Evolutionary conservation across 2,329 filamentous ascomycete species (phyloP), one percentile per base, ranked within the genome.

Genomic region (Didymella lethalis): DNA sequence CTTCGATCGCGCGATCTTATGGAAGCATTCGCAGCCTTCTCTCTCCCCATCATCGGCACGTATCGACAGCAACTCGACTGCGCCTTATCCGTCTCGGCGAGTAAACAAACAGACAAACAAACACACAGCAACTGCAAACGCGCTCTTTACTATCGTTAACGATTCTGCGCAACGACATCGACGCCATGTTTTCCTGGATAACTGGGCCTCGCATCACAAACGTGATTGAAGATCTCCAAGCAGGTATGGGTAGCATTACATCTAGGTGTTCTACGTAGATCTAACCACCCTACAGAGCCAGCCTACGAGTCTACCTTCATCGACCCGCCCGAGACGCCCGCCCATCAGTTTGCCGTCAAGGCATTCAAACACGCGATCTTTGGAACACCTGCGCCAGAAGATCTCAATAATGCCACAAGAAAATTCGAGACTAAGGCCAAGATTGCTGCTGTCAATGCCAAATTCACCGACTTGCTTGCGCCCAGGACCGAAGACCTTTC

Each of bases 361-460:
- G 88, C 88, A 16, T 87, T 89, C 75, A 87, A 86, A 67, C 85
- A 86, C 61, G 85, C 86, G 43, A 76, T 90, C 55, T 89, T 88
- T 75, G 86, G 86, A 26, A 89, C 87, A 0, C 87, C 87, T 14
- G 82, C 83, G 23, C 82, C 82, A 11, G 78, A 82, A 40, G 80
- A 84, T 29, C 76, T 65, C 34, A 69, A 62, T 31, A 64, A 69
- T 25, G 52, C 59, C 12, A 56, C 59, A 1, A 72, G 69, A 57
- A 70, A 66, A 34, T 57, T 62, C 12, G 68, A 68, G 40, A 71
- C 68, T 47, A 73, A 70, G 50, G 64, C 66, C 45, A 71, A 70
- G 49, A 44, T 67, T 14, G 67, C 70, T 23, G 70, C 66, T 48
- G 64, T 63, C 12, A 71, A 70, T 40, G 48, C 66, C 7, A 72